A percentile compares a stretch with the other conserved stretches of the same genome.
These are phyloP conservation scores for Polytrichum commune DNA, from an alignment of 225 moss, liverwort and hornwort genomes.

Conservation along the genomic window DNA sequence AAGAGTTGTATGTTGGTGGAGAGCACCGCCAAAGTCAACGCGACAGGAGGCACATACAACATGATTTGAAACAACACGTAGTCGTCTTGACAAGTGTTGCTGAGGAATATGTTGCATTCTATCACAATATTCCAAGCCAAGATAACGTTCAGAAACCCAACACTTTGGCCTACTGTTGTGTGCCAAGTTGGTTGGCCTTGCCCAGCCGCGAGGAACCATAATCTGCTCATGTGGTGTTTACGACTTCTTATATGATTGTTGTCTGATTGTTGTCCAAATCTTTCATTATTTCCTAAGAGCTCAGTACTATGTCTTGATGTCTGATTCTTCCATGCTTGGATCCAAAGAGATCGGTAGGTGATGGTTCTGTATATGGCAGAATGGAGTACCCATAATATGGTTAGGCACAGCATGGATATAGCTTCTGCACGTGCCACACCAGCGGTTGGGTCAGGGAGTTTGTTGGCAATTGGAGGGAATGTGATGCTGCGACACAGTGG, in stretches of 20 bases:
- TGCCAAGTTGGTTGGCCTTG: slow-evolving; percentile 1
- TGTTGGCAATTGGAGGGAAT: too few relatives aligned
- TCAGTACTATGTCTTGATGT: not conserved
- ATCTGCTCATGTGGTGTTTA: not conserved
- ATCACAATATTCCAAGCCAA: not conserved
- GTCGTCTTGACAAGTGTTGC: not conserved
- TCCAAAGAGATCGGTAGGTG: not conserved
- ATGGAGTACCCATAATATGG: not conserved
- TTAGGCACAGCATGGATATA: not conserved
- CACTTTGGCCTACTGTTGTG: not conserved
- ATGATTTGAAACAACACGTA: not conserved
- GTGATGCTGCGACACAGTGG: not conserved
- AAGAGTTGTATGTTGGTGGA: too few relatives aligned
- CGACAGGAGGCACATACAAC: not conserved
- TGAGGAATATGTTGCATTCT: not conserved
- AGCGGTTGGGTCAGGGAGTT: not conserved
- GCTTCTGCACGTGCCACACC: not conserved
- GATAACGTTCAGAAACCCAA: not conserved
- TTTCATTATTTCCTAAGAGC: not conserved
- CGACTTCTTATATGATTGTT: too few relatives aligned
- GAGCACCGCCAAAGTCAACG: not conserved
- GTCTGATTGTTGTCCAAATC: too few relatives aligned
- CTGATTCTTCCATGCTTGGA: slow-evolving; percentile 1
- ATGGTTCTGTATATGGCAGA: not conserved
- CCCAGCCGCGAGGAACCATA: not conserved